Evolutionary conservation across 179 eudicot species (phyloP).

Genomic region (Beta corolliflora): DNA sequence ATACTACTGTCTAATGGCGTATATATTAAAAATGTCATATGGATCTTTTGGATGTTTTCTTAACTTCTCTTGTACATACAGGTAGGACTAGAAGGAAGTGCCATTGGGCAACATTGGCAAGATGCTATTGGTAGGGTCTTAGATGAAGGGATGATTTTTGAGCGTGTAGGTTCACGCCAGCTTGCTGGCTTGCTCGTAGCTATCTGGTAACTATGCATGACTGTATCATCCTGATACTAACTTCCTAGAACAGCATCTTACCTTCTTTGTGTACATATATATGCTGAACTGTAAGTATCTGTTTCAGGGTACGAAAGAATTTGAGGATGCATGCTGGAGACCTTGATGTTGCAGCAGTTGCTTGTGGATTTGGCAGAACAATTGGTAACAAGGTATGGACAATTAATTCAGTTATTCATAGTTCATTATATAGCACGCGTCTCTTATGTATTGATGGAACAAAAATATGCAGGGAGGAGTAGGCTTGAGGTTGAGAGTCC

Average conservation of each 20-base stretch:
- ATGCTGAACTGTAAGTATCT: constrained; percentile 16
- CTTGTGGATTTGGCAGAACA: constrained; percentile 97
- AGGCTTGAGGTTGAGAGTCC: constrained; percentile 94
- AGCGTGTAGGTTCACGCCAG: constrained; percentile 97
- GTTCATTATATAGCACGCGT: background rate
- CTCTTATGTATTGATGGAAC: constrained; percentile 1
- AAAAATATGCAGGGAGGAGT: constrained; percentile 82
- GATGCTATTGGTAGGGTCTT: constrained; percentile 87
- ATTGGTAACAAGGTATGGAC: constrained; percentile 87
- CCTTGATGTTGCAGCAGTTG: constrained; percentile 94
- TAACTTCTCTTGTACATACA: constrained; percentile 37
- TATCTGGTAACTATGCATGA: constrained; percentile 61
- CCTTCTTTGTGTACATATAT: background rate
- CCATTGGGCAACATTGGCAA: constrained; percentile 95
- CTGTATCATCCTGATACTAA: background rate
- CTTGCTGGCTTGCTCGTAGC: constrained; percentile 93
- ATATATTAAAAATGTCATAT: background rate
- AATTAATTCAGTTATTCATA: background rate
- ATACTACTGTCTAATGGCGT: too few species aligned
- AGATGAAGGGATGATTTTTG: constrained; percentile 82
- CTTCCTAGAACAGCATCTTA: constrained; percentile 11
- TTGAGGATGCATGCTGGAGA: constrained; percentile 89
- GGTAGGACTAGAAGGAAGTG: constrained; percentile 99
- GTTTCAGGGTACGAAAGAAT: constrained; percentile 80
- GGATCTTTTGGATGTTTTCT: constrained; percentile 6